Evolutionary conservation across 495 filamentous ascomycete species (phyloP).

Genomic region (Trichoderma erinaceum): DNA sequence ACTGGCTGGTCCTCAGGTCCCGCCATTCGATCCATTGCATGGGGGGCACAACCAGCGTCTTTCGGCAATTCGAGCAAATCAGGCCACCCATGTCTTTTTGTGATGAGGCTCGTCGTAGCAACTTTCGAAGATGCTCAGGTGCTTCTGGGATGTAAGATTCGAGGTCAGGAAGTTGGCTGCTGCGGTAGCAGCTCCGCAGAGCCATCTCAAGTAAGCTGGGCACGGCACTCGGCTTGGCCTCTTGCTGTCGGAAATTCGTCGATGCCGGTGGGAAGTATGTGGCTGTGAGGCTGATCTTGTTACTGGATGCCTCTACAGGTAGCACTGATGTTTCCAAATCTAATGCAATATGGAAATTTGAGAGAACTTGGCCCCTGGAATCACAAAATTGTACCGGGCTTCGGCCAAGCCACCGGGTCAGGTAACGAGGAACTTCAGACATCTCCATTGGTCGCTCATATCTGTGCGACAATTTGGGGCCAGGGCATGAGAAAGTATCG

Average conservation of each 20-base stretch:
- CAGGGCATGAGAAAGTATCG: not conserved
- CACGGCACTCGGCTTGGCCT: slow-evolving; percentile 17
- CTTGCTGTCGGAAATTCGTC: not conserved
- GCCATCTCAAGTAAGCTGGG: slow-evolving; percentile 27
- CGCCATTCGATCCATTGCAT: slow-evolving; percentile 45
- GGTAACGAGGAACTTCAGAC: not conserved
- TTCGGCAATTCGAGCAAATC: slow-evolving; percentile 8
- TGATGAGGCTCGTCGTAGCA: not conserved
- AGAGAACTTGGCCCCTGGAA: slow-evolving; percentile 26
- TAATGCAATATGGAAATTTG: slow-evolving; percentile 21
- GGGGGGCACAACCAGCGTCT: not conserved
- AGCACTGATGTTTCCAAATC: slow-evolving; percentile 19
- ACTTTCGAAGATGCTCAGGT: slow-evolving; percentile 3
- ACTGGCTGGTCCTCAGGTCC: slow-evolving; percentile 41
- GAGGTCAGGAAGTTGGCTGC: slow-evolving; percentile 20
- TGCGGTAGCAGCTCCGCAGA: slow-evolving; percentile 21
- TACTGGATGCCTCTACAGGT: slow-evolving; percentile 9
- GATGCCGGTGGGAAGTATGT: slow-evolving; percentile 17
- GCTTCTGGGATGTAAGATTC: slow-evolving; percentile 18
- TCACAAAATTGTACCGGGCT: slow-evolving; percentile 30
- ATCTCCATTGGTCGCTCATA: not conserved
- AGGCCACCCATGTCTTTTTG: slow-evolving; percentile 13
- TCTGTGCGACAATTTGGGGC: not conserved
- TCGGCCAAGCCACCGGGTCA: slow-evolving; percentile 18
- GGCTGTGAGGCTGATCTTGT: slow-evolving; percentile 6